Percentiles rank a stretch among this genome's conserved stretches.
phyloP scores from a whole-genome alignment of 306 rosid genomes.

The Glycine latifolia region DNA sequence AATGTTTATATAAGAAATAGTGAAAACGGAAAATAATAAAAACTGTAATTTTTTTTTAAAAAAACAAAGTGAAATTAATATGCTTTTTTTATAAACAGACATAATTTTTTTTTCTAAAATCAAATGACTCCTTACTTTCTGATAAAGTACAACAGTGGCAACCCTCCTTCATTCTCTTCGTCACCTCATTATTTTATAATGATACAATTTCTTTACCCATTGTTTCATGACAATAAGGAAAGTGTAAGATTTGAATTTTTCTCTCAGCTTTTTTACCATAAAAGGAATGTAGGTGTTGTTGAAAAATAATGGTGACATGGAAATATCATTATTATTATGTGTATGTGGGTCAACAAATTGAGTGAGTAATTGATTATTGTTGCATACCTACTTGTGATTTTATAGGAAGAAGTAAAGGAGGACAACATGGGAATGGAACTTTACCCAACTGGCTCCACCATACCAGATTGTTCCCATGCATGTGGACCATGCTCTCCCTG shows the following conservation, averaged over 20 bases:
- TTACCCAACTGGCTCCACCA: constrained; percentile 76
- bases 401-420: constrained; percentile 53
- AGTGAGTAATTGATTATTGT: not conserved
- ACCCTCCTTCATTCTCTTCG: not conserved
- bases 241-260: not conserved
- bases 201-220: not conserved
- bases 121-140: not conserved
- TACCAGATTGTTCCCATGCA: constrained; percentile 96
- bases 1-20: not conserved
- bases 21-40: not conserved
- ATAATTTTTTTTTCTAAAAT: not conserved
- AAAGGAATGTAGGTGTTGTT: not conserved
- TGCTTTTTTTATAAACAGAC: not conserved
- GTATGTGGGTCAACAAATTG: not conserved
- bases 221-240: not conserved
- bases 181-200: not conserved
- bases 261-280: not conserved
- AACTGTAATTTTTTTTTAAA: too few relatives aligned
- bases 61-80: not conserved
- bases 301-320: not conserved
- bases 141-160: not conserved
- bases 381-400: constrained; percentile 25
- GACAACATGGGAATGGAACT: constrained; percentile 58
- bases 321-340: not conserved
- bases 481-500: constrained; percentile 96